Evolutionary conservation across 495 filamentous ascomycete genomes (phyloP), one percentile per base, ranked within the genome.

Genomic region (Letharia columbiana): DNA sequence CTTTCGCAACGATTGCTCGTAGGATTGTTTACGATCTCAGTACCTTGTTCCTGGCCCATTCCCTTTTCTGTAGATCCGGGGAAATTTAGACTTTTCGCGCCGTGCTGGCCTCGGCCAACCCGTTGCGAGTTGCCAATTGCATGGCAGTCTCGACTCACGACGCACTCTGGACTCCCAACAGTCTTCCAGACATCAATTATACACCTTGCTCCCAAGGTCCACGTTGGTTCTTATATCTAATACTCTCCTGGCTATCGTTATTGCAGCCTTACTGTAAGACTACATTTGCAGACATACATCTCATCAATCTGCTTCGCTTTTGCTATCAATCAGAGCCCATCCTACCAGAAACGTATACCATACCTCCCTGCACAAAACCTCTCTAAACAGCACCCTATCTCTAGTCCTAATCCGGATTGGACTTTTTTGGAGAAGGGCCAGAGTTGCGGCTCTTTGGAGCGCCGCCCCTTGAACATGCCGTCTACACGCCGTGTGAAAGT

Each of bases 401-500:
- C 1, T 18, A 54, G 13, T 3, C 12, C 28, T 33, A 17, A 35
- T 37, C 18, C 35, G 11, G 13, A 35, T 17, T 44, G 35, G 23
- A 56, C 47, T 4, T 28, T 28, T 50, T 20, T 28, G n/a, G 3
- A 28, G 47, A 50, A 50, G 23, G 47, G 23, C 35, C 1, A 12
- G 20, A 50, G 2, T 54, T 63, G 13, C 49, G 35, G 39, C 40
- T 39, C 20, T 10, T 11, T 31, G 31, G 40, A 35, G 62, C 40
- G 42, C 56, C 40, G 4, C 28, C 7, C 31, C 11, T 15, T 23
- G 56, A 65, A 18, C 15, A 92, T 95, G 90, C 84, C 86, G 71
- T 90, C 89, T 1, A 81, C 81, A 70, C 83, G 91, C 65, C 85
- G 89, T 63, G 66, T 90, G 52, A 85, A 84, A 63, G 74, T 85